A percentile compares a stretch with the other conserved stretches of the same genome.
Conservation (phyloP, 2,329 filamentous ascomycete species). For the Pseudogymnoascus destructans region DNA sequence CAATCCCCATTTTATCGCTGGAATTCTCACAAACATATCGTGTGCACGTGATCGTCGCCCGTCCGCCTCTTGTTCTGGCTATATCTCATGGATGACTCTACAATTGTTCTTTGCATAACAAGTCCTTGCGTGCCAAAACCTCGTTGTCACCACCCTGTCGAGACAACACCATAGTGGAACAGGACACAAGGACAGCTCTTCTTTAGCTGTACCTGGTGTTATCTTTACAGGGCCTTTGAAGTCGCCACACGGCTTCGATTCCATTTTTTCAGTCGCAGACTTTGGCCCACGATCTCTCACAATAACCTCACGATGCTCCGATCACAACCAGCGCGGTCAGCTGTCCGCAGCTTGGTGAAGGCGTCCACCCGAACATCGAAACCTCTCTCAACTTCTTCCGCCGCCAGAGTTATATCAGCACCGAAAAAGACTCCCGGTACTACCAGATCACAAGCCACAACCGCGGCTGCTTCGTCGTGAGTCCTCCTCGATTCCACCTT, state of each 20-base stretch:
- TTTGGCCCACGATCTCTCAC: neutral
- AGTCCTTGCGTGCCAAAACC: slow-evolving; percentile 2
- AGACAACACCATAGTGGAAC: slow-evolving; percentile 4
- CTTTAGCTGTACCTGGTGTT: slow-evolving; percentile 6
- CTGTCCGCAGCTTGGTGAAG: slow-evolving; percentile 32
- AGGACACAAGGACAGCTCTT: slow-evolving; percentile 6
- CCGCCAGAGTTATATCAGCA: slow-evolving; percentile 22
- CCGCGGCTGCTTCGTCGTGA: slow-evolving; percentile 40
- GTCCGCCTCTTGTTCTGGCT: neutral
- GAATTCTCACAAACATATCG: slow-evolving; percentile 6
- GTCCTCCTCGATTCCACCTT: slow-evolving; percentile 25
- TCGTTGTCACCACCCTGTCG: neutral
- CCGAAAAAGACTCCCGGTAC: slow-evolving; percentile 30
- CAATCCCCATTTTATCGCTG: neutral
- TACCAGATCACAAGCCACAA: slow-evolving; percentile 37
- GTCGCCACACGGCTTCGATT: neutral
- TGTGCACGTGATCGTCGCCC: neutral
- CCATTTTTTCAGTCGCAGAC: slow-evolving; percentile 2
- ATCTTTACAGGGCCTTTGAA: neutral
- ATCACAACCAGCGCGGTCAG: slow-evolving; percentile 35
- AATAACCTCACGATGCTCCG: slow-evolving; percentile 32
- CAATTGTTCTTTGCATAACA: slow-evolving; percentile 1
- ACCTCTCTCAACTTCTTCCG: slow-evolving; percentile 32
- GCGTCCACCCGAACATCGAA: slow-evolving; percentile 22
- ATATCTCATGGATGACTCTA: slow-evolving; percentile 8